These are phyloP conservation scores for Apophysomyces sp. DNA, from an alignment of 371 early-diverging fungal genomes.

Conservation along the genomic window DNA sequence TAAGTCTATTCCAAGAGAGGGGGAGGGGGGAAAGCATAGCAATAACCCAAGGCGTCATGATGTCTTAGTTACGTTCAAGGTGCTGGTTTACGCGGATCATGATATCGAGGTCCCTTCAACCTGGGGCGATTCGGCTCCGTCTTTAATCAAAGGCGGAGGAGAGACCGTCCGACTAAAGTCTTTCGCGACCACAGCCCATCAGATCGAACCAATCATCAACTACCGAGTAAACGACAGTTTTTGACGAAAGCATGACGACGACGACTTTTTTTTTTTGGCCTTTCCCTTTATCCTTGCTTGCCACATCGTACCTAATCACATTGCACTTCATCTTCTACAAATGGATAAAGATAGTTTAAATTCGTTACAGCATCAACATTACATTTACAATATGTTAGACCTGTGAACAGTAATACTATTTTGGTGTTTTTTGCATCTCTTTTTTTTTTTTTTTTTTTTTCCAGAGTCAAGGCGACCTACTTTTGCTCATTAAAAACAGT, in stretches of 20 bases:
- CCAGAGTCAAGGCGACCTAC: no score
- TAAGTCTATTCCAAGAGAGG: no score
- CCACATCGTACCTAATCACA: not conserved
- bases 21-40: no score
- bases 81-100: slow-evolving; percentile 85
- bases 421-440: no score
- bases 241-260: not conserved
- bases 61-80: slow-evolving; percentile 68
- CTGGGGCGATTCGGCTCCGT: slow-evolving; percentile 86
- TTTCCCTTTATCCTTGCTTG: not conserved
- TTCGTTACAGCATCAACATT: no score
- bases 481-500: no score
- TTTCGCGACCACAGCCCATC: slow-evolving; percentile 81
- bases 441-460: no score
- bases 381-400: no score
- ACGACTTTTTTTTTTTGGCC: not conserved
- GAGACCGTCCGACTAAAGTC: slow-evolving; percentile 83
- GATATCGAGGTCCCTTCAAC: slow-evolving; percentile 83
- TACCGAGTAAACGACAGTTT: slow-evolving; percentile 61
- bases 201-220: slow-evolving; percentile 83
- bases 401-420: no score
- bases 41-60: not conserved
- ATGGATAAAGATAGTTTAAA: no score
- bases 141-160: slow-evolving; percentile 72
- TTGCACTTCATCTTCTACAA: no score